phyloP scores from a whole-genome alignment of 2,329 filamentous ascomycete species.

The Aciculosporium take region DNA sequence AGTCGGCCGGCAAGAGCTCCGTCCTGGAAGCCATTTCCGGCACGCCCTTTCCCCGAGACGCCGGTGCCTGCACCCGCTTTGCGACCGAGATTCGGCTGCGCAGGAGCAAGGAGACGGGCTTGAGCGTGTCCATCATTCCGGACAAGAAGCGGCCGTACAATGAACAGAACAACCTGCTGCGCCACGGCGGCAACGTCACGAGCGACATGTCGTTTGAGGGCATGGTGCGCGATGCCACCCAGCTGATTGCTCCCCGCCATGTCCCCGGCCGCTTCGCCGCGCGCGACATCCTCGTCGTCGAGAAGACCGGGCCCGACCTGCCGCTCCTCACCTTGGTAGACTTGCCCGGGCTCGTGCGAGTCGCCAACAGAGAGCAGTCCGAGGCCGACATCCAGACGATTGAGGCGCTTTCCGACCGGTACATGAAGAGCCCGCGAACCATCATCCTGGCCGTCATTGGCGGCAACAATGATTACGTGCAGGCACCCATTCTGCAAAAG shows the following conservation, averaged over 20 bases:
- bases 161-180: constrained; percentile 32
- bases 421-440: constrained; percentile 41
- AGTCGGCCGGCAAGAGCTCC: constrained; percentile 50
- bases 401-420: constrained; percentile 34
- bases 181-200: constrained; percentile 33
- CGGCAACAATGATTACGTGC: constrained; percentile 40
- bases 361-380: constrained; percentile 38
- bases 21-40: constrained; percentile 50
- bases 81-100: constrained; percentile 45
- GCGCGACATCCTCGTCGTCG: constrained; percentile 40
- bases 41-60: constrained; percentile 45
- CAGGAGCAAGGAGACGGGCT: constrained; percentile 26
- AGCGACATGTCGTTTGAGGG: constrained; percentile 31
- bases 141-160: constrained; percentile 31
- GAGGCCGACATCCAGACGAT: constrained; percentile 38
- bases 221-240: constrained; percentile 36
- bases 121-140: constrained; percentile 41
- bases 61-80: constrained; percentile 47
- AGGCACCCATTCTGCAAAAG: constrained; percentile 36
- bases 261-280: constrained; percentile 36
- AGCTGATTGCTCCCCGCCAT: constrained; percentile 35
- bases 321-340: constrained; percentile 48
- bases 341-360: constrained; percentile 42
- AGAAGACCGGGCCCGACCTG: constrained; percentile 44
- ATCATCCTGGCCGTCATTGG: constrained; percentile 42